These are phyloP conservation scores for Candida ulmi DNA, from an alignment of 805 yeast genomes.

Conservation along the genomic window DNA sequence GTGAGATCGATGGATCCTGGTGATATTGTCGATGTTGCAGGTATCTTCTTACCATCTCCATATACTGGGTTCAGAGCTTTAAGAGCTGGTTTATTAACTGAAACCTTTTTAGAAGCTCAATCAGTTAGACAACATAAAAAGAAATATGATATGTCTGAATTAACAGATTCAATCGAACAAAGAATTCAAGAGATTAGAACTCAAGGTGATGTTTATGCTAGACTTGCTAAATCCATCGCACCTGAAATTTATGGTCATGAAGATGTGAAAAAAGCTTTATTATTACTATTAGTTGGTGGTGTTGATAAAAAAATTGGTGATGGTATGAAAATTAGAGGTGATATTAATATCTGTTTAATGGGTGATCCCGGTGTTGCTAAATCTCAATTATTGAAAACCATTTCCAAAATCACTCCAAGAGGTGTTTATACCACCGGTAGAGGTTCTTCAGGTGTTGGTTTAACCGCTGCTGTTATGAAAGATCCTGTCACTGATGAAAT, in stretches of 20 bases:
- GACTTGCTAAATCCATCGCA: conserved; percentile 84
- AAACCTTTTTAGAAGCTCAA: conserved; percentile 89
- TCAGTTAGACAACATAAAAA: conserved; percentile 81
- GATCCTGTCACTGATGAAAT: conserved; percentile 99
- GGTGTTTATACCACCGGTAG: conserved; percentile 97
- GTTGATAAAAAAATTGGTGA: conserved; percentile 93
- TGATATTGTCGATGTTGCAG: conserved; percentile 88
- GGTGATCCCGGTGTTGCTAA: conserved; percentile 99
- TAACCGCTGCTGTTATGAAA: conserved; percentile 98
- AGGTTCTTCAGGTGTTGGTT: conserved; percentile 98
- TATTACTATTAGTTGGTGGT: conserved; percentile 87
- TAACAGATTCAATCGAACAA: conserved; percentile 49
- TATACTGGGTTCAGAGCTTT: conserved; percentile 94
- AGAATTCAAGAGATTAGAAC: conserved; percentile 50
- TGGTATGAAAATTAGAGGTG: conserved; percentile 97
- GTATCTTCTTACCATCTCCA: conserved; percentile 89
- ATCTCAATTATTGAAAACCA: conserved; percentile 88
- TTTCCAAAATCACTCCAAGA: conserved; percentile 89
- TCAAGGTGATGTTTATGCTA: conserved; percentile 70
- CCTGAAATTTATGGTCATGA: conserved; percentile 95
- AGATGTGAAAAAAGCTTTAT: conserved; percentile 87
- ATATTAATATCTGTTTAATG: conserved; percentile 91
- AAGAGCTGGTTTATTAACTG: conserved; percentile 89
- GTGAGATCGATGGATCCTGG: conserved; percentile 90
- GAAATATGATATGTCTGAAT: conserved; percentile 63